Conservation (phyloP, 768 basidiomycete genomes). For the Ramaria rubella region DNA sequence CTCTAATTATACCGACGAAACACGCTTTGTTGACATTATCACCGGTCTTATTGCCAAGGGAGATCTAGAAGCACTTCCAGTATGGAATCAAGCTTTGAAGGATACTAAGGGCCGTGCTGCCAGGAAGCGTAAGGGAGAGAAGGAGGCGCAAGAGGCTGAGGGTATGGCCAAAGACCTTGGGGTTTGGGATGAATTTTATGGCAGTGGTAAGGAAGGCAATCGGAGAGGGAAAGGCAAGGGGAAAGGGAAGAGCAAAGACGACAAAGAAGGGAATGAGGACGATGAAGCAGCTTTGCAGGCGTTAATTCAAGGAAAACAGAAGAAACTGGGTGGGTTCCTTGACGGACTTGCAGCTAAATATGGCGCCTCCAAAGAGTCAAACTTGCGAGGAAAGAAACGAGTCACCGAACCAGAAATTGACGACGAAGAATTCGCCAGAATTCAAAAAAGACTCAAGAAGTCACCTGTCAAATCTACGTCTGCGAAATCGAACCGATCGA, state of each 20-base stretch:
- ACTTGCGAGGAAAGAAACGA: slow-evolving; percentile 38
- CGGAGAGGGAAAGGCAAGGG: slow-evolving; percentile 50
- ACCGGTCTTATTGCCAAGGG: slow-evolving; percentile 58
- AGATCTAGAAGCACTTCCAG: slow-evolving; percentile 45
- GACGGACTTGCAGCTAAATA: slow-evolving; percentile 74
- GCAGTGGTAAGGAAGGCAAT: slow-evolving; percentile 59
- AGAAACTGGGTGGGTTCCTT: slow-evolving; percentile 64
- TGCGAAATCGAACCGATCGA: not conserved
- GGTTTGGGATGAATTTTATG: slow-evolving; percentile 93
- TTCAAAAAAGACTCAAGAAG: slow-evolving; percentile 47
- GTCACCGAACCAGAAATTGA: slow-evolving; percentile 57
- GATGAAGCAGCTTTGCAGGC: slow-evolving; percentile 64
- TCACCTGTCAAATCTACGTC: too few species aligned
- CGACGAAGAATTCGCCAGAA: slow-evolving; percentile 56
- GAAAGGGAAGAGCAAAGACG: slow-evolving; percentile 25
- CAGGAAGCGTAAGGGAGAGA: slow-evolving; percentile 64
- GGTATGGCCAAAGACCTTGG: slow-evolving; percentile 78
- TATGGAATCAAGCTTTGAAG: slow-evolving; percentile 66
- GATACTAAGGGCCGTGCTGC: slow-evolving; percentile 76
- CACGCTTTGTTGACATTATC: slow-evolving; percentile 68
- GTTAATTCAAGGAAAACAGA: slow-evolving; percentile 71
- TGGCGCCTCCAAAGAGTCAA: slow-evolving; percentile 37
- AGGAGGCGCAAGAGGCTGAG: slow-evolving; percentile 83
- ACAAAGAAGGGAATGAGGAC: slow-evolving; percentile 24
- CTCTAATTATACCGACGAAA: slow-evolving; percentile 76